phyloP scores from a whole-genome alignment of 371 early-diverging fungal species.

The Mucor irregularis region DNA sequence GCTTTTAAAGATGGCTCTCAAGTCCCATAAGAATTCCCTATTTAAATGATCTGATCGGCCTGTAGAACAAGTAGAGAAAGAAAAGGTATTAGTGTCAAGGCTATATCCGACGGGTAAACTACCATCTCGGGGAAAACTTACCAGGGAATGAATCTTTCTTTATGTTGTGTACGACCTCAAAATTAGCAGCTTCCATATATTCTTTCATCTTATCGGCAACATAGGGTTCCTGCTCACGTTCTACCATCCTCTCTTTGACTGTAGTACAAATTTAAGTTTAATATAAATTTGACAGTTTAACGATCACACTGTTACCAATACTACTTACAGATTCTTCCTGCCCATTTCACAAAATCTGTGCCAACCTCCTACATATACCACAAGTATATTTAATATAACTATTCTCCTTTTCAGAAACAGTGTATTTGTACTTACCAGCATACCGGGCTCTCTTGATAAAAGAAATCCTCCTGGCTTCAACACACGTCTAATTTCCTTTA shows the following conservation, averaged over 20 bases:
- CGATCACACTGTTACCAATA: too few species aligned
- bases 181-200: slow-evolving; percentile 33
- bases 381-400: neutral
- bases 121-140: neutral
- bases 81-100: neutral
- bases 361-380: slow-evolving; percentile 24
- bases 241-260: slow-evolving; percentile 33
- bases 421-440: slow-evolving; percentile 39
- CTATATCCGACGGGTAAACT: neutral
- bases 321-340: slow-evolving; percentile 33
- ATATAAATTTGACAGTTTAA: neutral
- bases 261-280: neutral
- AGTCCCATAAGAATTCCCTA: slow-evolving; percentile 25
- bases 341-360: slow-evolving; percentile 34
- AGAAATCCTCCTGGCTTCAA: slow-evolving; percentile 61
- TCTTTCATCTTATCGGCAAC: slow-evolving; percentile 39
- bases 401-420: too few species aligned
- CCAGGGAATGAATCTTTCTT: slow-evolving; percentile 15
- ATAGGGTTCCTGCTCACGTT: slow-evolving; percentile 52
- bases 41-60: slow-evolving; percentile 21
- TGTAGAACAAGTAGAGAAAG: neutral
- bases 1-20: slow-evolving; percentile 19
- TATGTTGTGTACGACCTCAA: slow-evolving; percentile 26
- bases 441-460: slow-evolving; percentile 49
- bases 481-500: slow-evolving; percentile 53